A percentile compares a stretch with the other conserved stretches of the same genome.
These are phyloP conservation scores for Pseudonitzschia multistriata DNA, from an alignment of 108 stramenopile genomes.

Conservation along the genomic window DNA sequence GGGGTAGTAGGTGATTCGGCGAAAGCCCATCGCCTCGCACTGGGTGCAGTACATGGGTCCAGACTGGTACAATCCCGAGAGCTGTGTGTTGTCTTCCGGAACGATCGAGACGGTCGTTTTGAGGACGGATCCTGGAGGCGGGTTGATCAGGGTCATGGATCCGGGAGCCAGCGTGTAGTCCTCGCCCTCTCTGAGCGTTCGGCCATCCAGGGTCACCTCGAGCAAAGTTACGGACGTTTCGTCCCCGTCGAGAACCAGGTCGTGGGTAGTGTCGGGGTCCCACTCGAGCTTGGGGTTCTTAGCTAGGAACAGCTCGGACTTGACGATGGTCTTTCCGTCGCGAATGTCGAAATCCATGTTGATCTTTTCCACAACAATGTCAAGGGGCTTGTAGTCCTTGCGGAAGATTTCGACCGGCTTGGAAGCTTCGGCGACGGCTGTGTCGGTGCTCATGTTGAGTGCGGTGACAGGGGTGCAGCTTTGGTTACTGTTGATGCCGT, in stretches of 20 bases:
- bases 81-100: slow-evolving; percentile 91
- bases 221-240: slow-evolving; percentile 54
- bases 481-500: not conserved
- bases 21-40: slow-evolving; percentile 80
- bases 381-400: slow-evolving; percentile 61
- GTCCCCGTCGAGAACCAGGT: slow-evolving; percentile 87
- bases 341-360: slow-evolving; percentile 73
- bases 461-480: slow-evolving; percentile 2
- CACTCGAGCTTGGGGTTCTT: slow-evolving; percentile 28
- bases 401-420: slow-evolving; percentile 70
- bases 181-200: slow-evolving; percentile 37
- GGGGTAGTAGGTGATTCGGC: slow-evolving; percentile 91
- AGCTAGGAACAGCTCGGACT: slow-evolving; percentile 35
- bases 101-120: slow-evolving; percentile 66
- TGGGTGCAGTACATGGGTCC: slow-evolving; percentile 93
- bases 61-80: slow-evolving; percentile 89
- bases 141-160: slow-evolving; percentile 46
- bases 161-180: slow-evolving; percentile 62
- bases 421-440: slow-evolving; percentile 21
- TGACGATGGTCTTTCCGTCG: slow-evolving; percentile 66
- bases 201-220: slow-evolving; percentile 47
- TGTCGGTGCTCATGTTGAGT: slow-evolving; percentile 15
- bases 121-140: slow-evolving; percentile 23
- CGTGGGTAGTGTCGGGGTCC: slow-evolving; percentile 59
- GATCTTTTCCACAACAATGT: slow-evolving; percentile 52